Conservation (phyloP, 345 rosid genomes). For the Cardamine occulta region DNA sequence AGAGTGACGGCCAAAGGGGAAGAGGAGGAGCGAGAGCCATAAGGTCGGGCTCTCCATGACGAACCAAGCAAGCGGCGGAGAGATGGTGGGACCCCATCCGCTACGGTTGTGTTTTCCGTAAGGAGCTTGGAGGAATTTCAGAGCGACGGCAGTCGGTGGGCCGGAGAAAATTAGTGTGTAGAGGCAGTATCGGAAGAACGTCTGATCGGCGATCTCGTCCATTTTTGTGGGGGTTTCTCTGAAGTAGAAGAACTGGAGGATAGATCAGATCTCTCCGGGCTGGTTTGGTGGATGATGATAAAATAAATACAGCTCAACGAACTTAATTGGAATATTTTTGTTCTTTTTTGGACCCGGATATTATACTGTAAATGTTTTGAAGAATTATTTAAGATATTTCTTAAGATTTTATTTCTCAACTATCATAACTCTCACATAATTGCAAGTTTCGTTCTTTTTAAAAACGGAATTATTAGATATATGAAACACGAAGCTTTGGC, state of each 20-base stretch:
- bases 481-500: no score
- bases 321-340: not conserved
- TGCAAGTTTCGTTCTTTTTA: no score
- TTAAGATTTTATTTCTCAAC: no score
- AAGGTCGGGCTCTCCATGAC: conserved; percentile 91
- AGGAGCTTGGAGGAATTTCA: conserved; percentile 78
- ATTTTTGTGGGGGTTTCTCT: conserved; percentile 3
- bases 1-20: conserved; percentile 66
- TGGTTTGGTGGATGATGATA: not conserved
- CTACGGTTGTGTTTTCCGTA: conserved; percentile 91
- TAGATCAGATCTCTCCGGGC: conserved; percentile 14
- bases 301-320: not conserved
- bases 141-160: conserved; percentile 68
- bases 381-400: no score
- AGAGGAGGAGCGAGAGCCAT: conserved; percentile 72
- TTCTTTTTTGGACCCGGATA: no score
- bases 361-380: no score
- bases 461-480: no score
- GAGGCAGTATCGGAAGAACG: conserved; percentile 58
- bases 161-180: conserved; percentile 59
- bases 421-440: no score
- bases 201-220: conserved; percentile 52
- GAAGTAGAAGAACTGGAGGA: not conserved
- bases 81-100: conserved; percentile 89
- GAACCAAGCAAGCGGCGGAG: conserved; percentile 86